Base-by-base conservation (phyloP, 768 basidiomycete genomes). In the Rossbeevera mucosa region DNA sequence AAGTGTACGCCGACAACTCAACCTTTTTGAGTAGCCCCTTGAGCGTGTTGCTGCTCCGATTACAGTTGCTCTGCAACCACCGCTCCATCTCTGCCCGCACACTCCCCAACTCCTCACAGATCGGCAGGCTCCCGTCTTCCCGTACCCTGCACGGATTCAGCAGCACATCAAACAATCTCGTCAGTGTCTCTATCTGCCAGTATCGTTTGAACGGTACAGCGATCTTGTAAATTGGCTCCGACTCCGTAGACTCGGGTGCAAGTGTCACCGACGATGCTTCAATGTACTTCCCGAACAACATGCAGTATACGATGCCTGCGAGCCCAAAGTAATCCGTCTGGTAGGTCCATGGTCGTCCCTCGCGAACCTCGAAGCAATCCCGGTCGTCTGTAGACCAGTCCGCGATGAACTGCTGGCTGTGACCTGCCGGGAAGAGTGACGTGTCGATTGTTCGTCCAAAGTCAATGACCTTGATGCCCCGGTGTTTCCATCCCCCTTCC, bases 251-350 rank as follows among this genome's bases (percentile, higher is more conserved):
- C 13, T 61, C 66, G 3, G 65, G 57, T 14, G 72, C 64, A 2
- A 67, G 62, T 26, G 65, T 70, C 43, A 86, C 73, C 8, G 84
- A 76, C 53, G 79, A 78, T 12, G 81, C 81, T 64, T 93, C 85
- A 68, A 99, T 91, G 73, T 97, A 95, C 71, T 92, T 95, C 22
- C 94, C 94, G 64, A 93, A 97, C 26, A 99, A 80, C 83, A 98
- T 85, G 75, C 92, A 96, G 71, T 91, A 96, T 30, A 94, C 80
- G 62, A 98, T 87, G 42, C 93, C 86, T 0, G 91, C 93, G 18
- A 98, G 80, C n/a, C 96, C 96, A 64, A 83, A 92, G 69, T 99
- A 99, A 68, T 99, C 96, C 3, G 92, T 83, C 71, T 99, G 90
- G 72, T 83, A 96, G 52, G 88, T 94, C 96, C 95, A 99, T 4